phyloP scores from a whole-genome alignment of 2,329 filamentous ascomycete genomes.

The Diaporthe eres region DNA sequence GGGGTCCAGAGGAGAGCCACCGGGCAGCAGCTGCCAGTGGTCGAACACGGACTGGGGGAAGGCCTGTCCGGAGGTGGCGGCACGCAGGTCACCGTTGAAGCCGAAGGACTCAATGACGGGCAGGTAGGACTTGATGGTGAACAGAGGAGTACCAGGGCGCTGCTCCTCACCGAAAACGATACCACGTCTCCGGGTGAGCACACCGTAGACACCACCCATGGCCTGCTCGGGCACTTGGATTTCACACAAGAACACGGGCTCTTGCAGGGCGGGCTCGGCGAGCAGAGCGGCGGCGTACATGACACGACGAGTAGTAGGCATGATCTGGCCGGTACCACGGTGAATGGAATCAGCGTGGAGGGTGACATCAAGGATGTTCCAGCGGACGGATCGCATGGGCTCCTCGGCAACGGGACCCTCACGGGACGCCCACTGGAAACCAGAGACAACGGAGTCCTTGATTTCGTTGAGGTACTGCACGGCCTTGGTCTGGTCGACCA shows the following conservation, averaged over 20 bases:
- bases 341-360: slow-evolving; percentile 99
- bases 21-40: slow-evolving; percentile 96
- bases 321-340: slow-evolving; percentile 99
- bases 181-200: slow-evolving; percentile 96
- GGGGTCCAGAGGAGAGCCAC: slow-evolving; percentile 90
- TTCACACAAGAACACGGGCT: slow-evolving; percentile 99
- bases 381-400: slow-evolving; percentile 96
- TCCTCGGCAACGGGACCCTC: slow-evolving; percentile 98
- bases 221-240: slow-evolving; percentile 98
- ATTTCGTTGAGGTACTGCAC: slow-evolving; percentile 99
- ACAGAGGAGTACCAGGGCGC: slow-evolving; percentile 97
- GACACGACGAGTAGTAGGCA: slow-evolving; percentile 97
- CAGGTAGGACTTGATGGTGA: slow-evolving; percentile 80
- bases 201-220: slow-evolving; percentile 99
- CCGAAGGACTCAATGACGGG: slow-evolving; percentile 67
- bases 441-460: slow-evolving; percentile 99
- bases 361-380: slow-evolving; percentile 99
- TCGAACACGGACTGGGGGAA: slow-evolving; percentile 99
- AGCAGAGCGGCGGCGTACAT: slow-evolving; percentile 94
- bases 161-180: slow-evolving; percentile 99
- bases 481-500: slow-evolving; percentile 99
- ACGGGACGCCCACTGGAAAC: slow-evolving; percentile 99
- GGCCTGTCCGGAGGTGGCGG: slow-evolving; percentile 94
- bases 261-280: slow-evolving; percentile 90
- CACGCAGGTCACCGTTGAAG: slow-evolving; percentile 97